A percentile compares a stretch with the other conserved stretches of the same genome.
Evolutionary conservation across 2,329 filamentous ascomycete species (phyloP).

Genomic region (Didymella sp.): DNA sequence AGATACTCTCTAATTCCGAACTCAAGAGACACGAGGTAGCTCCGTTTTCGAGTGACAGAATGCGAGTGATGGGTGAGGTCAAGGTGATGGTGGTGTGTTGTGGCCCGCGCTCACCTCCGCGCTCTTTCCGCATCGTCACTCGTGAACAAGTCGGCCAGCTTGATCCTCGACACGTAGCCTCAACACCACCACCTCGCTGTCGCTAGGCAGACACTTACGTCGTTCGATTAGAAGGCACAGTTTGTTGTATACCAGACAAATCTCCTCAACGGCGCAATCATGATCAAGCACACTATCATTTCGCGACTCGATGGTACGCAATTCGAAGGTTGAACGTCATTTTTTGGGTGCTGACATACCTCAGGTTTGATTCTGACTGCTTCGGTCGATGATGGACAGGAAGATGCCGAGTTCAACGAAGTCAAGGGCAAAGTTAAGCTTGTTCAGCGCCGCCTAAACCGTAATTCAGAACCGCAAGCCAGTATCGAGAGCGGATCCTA

Average conservation of each 20-base stretch:
- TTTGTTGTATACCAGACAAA: too few species aligned
- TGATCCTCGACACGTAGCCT: slow-evolving; percentile 44
- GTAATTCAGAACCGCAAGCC: slow-evolving; percentile 88
- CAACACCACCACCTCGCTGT: slow-evolving; percentile 16
- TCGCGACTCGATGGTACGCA: slow-evolving; percentile 82
- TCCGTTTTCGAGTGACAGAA: background rate
- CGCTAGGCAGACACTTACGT: background rate
- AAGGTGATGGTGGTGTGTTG: slow-evolving; percentile 1
- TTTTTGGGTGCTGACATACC: slow-evolving; percentile 28
- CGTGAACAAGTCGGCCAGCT: slow-evolving; percentile 21
- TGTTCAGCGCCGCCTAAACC: slow-evolving; percentile 84
- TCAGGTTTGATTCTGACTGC: slow-evolving; percentile 92
- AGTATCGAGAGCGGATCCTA: slow-evolving; percentile 86
- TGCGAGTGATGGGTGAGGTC: background rate
- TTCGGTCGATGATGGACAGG: slow-evolving; percentile 89
- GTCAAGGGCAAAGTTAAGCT: slow-evolving; percentile 91
- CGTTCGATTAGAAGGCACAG: too few species aligned
- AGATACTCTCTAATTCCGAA: too few species aligned
- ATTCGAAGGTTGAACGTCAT: slow-evolving; percentile 10
- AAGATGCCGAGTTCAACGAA: slow-evolving; percentile 73
- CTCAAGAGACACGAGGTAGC: too few species aligned
- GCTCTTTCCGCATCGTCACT: slow-evolving; percentile 34
- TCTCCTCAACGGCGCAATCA: slow-evolving; percentile 52
- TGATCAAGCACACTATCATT: slow-evolving; percentile 95
- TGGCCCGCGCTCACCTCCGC: slow-evolving; percentile 33